Conservation (phyloP, 257 asterid genomes). For the Salvia rosmarinus region DNA sequence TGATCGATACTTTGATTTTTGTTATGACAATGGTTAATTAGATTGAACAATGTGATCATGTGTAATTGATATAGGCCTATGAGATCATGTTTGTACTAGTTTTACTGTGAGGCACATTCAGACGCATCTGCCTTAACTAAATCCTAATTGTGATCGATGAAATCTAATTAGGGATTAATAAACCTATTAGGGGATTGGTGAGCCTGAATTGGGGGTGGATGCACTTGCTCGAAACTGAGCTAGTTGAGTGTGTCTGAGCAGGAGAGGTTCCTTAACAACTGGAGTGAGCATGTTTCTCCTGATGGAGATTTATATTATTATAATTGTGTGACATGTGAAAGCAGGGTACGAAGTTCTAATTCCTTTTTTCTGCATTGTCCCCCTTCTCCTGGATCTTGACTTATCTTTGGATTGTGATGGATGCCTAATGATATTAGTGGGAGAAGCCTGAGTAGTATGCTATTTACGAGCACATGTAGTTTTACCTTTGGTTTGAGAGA, state of each 20-base stretch:
- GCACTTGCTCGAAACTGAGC: not conserved
- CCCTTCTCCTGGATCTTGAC: slow-evolving; percentile 1
- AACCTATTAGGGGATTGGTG: too few species aligned
- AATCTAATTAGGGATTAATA: too few species aligned
- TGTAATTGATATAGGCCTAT: not conserved
- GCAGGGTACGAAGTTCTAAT: slow-evolving; percentile 52
- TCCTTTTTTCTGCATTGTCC: not conserved
- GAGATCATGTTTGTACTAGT: not conserved
- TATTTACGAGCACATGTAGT: slow-evolving; percentile 38
- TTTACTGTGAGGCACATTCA: too few species aligned
- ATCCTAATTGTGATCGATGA: too few species aligned
- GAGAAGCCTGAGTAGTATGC: slow-evolving; percentile 82
- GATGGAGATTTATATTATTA: slow-evolving; percentile 79
- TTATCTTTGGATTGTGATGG: slow-evolving; percentile 37
- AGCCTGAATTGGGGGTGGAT: too few species aligned
- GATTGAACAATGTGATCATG: not conserved
- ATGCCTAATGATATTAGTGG: slow-evolving; percentile 57
- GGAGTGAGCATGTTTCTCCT: slow-evolving; percentile 95
- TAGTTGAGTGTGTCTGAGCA: slow-evolving; percentile 38
- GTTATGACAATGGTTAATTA: not conserved
- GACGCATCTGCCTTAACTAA: too few species aligned
- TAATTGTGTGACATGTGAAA: slow-evolving; percentile 82
- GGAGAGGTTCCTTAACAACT: slow-evolving; percentile 89
- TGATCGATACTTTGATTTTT: not conserved
- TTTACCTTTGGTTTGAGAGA: not conserved